phyloP scores from a whole-genome alignment of 257 asterid genomes.

The Linaria vulgaris region DNA sequence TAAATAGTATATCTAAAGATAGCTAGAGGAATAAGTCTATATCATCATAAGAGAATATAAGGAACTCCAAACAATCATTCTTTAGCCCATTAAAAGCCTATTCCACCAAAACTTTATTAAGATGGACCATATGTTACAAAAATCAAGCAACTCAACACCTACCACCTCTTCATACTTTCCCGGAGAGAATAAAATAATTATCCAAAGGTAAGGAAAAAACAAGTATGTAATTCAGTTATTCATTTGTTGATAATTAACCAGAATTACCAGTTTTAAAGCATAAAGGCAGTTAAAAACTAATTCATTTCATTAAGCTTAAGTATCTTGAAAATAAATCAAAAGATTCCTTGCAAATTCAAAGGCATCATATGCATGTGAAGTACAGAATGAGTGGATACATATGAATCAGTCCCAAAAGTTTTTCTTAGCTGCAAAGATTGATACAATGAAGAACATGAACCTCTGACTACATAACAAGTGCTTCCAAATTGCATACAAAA shows the following conservation, averaged over 20 bases:
- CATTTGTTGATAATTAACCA: not conserved
- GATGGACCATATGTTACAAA: conserved; percentile 44
- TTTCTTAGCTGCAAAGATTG: not conserved
- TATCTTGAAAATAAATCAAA: conserved; percentile 2
- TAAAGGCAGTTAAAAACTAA: not conserved
- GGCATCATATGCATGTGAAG: no score
- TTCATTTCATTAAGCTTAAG: conserved; percentile 1
- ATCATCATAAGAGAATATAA: conserved; percentile 24
- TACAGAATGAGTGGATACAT: not conserved
- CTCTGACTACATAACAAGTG: no score
- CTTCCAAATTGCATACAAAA: not conserved
- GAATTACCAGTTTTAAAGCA: not conserved
- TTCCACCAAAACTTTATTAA: conserved; percentile 30
- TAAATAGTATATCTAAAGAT: conserved; percentile 27
- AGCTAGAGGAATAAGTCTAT: conserved; percentile 25
- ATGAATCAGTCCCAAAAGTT: conserved; percentile 1
- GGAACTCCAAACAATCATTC: conserved; percentile 32
- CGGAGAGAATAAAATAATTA: conserved; percentile 7
- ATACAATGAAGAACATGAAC: not conserved
- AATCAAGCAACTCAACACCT: conserved; percentile 28
- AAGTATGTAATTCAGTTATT: not conserved
- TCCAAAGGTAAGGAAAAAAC: not conserved
- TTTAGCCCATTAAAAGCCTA: conserved; percentile 26
- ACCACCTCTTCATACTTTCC: conserved; percentile 39
- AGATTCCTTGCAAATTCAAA: not conserved